Percentiles rank a stretch among this genome's conserved stretches.
Evolutionary conservation across 306 rosid species (phyloP).

Genomic region (Astragalus membranaceus): DNA sequence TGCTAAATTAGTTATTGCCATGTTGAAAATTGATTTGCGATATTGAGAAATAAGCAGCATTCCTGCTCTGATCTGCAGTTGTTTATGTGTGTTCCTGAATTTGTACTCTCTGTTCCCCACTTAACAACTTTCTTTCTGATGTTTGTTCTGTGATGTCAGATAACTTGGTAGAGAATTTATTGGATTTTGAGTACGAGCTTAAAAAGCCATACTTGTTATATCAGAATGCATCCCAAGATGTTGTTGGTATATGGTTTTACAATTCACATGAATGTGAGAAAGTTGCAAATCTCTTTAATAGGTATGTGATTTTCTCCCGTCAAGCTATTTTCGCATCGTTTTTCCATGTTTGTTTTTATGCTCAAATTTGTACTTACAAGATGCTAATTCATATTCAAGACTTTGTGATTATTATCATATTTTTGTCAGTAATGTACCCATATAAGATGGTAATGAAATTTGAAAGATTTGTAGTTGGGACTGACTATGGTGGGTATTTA

Average conservation of each 20-base stretch:
- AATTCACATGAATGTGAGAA: conserved; percentile 87
- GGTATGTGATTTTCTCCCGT: conserved; percentile 34
- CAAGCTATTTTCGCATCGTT: not conserved
- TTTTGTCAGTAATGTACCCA: not conserved
- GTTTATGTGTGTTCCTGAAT: conserved; percentile 1
- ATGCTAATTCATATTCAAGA: not conserved
- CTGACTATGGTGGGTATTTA: not conserved
- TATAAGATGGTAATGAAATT: too few species aligned
- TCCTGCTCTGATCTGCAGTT: not conserved
- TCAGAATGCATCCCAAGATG: conserved; percentile 90
- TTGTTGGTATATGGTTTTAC: conserved; percentile 97
- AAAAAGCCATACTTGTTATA: conserved; percentile 82
- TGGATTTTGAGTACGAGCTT: conserved; percentile 93
- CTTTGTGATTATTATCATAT: not conserved
- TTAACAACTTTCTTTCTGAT: conserved; percentile 10
- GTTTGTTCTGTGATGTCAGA: conserved; percentile 40
- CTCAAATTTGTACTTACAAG: not conserved
- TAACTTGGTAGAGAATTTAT: conserved; percentile 88
- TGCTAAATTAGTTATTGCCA: not conserved
- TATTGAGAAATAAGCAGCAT: not conserved
- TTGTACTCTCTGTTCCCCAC: conserved; percentile 1
- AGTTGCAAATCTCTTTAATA: conserved; percentile 81
- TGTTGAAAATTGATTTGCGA: not conserved
- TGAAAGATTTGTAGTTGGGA: too few species aligned
- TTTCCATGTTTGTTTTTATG: not conserved